Percentiles rank a stretch among this genome's conserved stretches.
Evolutionary conservation across 2,329 filamentous ascomycete species (phyloP).

Genomic region (Ophidiomyces ophidiicola): DNA sequence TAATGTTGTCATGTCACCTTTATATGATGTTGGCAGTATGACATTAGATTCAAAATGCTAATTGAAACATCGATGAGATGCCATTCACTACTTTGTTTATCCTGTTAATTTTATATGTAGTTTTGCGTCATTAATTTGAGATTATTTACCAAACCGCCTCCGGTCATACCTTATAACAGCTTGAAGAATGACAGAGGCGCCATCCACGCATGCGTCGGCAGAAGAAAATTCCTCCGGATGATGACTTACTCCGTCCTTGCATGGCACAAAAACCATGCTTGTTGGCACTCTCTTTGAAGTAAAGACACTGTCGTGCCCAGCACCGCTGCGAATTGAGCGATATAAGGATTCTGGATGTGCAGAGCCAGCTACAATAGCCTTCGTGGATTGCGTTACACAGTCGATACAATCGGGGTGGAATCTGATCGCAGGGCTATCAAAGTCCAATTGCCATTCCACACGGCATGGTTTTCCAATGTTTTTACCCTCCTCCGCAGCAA

Average conservation of each 20-base stretch:
- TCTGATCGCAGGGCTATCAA: constrained; percentile 46
- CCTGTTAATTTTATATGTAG: background rate
- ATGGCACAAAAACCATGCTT: constrained; percentile 56
- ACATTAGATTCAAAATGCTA: constrained; percentile 1
- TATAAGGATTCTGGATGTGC: constrained; percentile 33
- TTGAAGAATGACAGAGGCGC: constrained; percentile 33
- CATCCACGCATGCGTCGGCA: constrained; percentile 47
- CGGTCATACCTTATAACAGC: constrained; percentile 19
- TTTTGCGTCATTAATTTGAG: constrained; percentile 3
- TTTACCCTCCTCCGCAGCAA: constrained; percentile 47
- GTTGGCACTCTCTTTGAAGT: constrained; percentile 49
- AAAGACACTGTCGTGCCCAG: constrained; percentile 55
- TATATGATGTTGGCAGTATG: background rate
- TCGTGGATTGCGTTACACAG: constrained; percentile 50
- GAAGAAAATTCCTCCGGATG: constrained; percentile 52
- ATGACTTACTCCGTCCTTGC: constrained; percentile 51
- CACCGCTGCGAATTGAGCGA: constrained; percentile 47
- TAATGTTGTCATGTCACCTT: background rate
- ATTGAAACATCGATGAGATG: constrained; percentile 7
- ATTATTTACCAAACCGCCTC: constrained; percentile 28
- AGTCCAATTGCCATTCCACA: constrained; percentile 50
- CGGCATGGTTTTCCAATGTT: constrained; percentile 40
- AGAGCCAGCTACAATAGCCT: constrained; percentile 44
- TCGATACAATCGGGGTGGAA: constrained; percentile 58
- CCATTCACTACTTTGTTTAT: background rate